These are phyloP conservation scores for Lathyrus aphaca DNA, from an alignment of 306 rosid genomes.

Conservation along the genomic window DNA sequence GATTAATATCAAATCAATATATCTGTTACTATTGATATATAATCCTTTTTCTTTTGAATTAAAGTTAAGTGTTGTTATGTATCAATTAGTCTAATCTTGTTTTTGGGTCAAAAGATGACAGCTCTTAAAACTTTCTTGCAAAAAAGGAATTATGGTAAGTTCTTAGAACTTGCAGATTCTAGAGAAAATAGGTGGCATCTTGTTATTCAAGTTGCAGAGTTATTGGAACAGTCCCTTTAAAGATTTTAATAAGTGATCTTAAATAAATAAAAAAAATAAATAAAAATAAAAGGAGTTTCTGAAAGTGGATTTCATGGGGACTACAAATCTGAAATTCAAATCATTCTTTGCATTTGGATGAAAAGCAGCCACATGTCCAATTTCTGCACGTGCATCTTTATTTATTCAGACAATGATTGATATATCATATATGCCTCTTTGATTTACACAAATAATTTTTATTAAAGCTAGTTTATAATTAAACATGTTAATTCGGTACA, in stretches of 20 bases:
- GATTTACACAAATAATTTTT: neutral
- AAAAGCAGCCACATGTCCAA: constrained; percentile 37
- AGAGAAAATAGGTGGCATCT: constrained; percentile 28
- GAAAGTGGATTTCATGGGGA: constrained; percentile 61
- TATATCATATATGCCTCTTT: neutral
- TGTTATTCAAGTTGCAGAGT: neutral
- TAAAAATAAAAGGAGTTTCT: neutral
- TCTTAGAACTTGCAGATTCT: constrained; percentile 44
- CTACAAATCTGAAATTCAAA: constrained; percentile 49
- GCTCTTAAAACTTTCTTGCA: constrained; percentile 30
- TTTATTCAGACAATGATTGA: constrained; percentile 33
- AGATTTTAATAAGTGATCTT: too few relatives aligned
- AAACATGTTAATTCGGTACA: too few relatives aligned
- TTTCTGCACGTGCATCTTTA: constrained; percentile 31
- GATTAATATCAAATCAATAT: constrained; percentile 21
- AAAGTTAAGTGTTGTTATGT: constrained; percentile 3
- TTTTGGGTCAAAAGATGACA: constrained; percentile 55
- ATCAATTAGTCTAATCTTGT: constrained; percentile 29
- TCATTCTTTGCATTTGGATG: constrained; percentile 52
- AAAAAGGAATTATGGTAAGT: constrained; percentile 35
- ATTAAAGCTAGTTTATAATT: too few relatives aligned
- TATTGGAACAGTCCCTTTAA: neutral
- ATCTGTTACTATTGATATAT: constrained; percentile 4
- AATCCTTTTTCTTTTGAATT: constrained; percentile 30
- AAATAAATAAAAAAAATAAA: neutral